phyloP scores from a whole-genome alignment of 108 stramenopile genomes.

The Aureococcus anophagefferens region DNA sequence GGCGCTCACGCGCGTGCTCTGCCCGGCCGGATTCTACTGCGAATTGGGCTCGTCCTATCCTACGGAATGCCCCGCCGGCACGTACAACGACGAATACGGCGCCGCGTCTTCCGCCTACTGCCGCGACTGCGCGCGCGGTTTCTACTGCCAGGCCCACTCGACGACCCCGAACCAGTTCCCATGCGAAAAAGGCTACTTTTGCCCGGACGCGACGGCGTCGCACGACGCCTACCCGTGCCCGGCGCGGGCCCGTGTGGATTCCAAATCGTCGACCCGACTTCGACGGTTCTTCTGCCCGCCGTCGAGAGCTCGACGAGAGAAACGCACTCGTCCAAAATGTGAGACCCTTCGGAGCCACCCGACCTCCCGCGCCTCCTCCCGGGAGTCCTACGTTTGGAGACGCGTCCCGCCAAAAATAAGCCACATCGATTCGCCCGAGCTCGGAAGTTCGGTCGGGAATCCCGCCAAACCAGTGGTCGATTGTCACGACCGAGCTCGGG shows the following conservation, averaged over 20 bases:
- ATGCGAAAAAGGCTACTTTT: conserved; percentile 23
- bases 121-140: conserved; percentile 18
- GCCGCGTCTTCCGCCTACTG: conserved; percentile 16
- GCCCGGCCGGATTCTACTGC: conserved; percentile 12
- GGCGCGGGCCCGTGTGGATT: not conserved
- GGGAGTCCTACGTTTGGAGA: too few species aligned
- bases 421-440: too few species aligned
- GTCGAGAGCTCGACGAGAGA: too few species aligned
- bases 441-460: too few species aligned
- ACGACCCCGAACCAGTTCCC: not conserved
- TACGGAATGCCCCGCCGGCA: conserved; percentile 18
- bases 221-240: conserved; percentile 10
- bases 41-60: not conserved
- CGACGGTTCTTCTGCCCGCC: too few species aligned
- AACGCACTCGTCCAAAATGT: too few species aligned
- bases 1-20: not conserved
- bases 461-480: too few species aligned
- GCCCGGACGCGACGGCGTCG: conserved; percentile 10
- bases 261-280: too few species aligned
- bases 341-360: too few species aligned
- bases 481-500: too few species aligned
- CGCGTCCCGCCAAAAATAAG: too few species aligned
- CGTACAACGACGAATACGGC: conserved; percentile 2
- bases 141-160: not conserved
- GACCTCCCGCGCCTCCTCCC: too few species aligned